Evolutionary conservation across 352 stramenopile species (phyloP), one percentile per base, ranked within the genome.

Genomic region (Pythium aquatile): DNA sequence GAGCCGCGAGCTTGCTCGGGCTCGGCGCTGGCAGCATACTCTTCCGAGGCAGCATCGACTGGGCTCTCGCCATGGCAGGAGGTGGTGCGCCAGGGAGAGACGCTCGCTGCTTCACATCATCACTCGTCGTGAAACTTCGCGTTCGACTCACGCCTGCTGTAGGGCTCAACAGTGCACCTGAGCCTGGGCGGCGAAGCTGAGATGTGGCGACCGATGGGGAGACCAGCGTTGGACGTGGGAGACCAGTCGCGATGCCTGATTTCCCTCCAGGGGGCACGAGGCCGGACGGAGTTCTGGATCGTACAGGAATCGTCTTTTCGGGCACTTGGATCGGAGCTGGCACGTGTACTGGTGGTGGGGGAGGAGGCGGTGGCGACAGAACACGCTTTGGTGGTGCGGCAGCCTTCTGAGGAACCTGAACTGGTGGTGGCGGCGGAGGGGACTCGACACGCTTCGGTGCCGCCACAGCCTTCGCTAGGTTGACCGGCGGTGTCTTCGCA

Each of bases 401-500:
- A 8, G 28, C 48, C 5, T 46, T 37, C 7, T 35, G 2, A 44
- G 37, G 37, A 7, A 14, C 37, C 11, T 24, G 11, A 8, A 16
- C 10, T 29, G 53, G 53, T 47, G 32, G 30, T 47, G 17, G 33
- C 3, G 32, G 13, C 14, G 39, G 39, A 24, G 39, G 39, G 0
- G 39, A 48, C 42, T n/a, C 49, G 51, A 47, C 32, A 26, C 33
- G 62, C 10, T 14, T 48, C 5, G 16, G 29, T 11, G 56, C 28
- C 6, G 62, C 28, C 1, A 8, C 14, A 44, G 61, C 54, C 28
- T 58, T 60, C 1, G 63, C 28, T 9, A 55, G 17, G 1, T 33
- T 30, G 9, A 70, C 63, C 16, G 72, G 61, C 17, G 68, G 68
- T 13, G 72, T 78, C 58, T 70, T 74, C 9, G 72, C 59, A 16